Conservation (phyloP, 1,284 basidiomycete genomes). For the Trichosporon faecale region DNA sequence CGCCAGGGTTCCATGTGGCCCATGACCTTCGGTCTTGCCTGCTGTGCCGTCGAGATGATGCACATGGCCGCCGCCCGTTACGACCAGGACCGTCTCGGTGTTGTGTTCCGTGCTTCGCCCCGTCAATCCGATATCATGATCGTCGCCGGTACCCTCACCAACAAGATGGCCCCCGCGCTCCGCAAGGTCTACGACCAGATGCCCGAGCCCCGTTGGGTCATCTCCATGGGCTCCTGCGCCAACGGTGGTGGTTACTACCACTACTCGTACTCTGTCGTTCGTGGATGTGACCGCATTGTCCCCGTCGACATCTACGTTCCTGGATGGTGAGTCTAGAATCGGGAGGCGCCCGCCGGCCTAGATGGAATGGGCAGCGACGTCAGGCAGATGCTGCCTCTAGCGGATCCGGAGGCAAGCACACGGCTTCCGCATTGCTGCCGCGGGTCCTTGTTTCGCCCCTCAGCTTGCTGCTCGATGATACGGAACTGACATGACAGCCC, state of each 20-base stretch:
- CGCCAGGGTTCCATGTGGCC: constrained; percentile 99
- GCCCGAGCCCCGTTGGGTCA: constrained; percentile 96
- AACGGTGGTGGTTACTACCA: constrained; percentile 99
- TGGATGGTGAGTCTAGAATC: constrained; percentile 70
- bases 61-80: constrained; percentile 88
- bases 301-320: constrained; percentile 98
- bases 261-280: constrained; percentile 94
- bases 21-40: constrained; percentile 97
- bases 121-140: constrained; percentile 99
- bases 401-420: too few species aligned
- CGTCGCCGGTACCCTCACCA: constrained; percentile 96
- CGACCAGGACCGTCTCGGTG: constrained; percentile 95
- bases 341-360: not conserved
- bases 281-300: constrained; percentile 98
- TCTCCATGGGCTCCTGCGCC: constrained; percentile 99
- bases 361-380: not conserved
- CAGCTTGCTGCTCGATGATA: too few species aligned
- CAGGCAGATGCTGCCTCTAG: not conserved
- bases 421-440: too few species aligned
- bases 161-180: constrained; percentile 99
- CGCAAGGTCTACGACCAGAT: constrained; percentile 96
- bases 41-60: constrained; percentile 99
- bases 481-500: constrained; percentile 48
- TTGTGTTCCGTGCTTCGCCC: constrained; percentile 97
- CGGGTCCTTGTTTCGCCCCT: too few species aligned